Percentiles rank a stretch among this genome's conserved stretches.
Evolutionary conservation across 306 rosid species (phyloP).

Genomic region (Castanospermum australe): DNA sequence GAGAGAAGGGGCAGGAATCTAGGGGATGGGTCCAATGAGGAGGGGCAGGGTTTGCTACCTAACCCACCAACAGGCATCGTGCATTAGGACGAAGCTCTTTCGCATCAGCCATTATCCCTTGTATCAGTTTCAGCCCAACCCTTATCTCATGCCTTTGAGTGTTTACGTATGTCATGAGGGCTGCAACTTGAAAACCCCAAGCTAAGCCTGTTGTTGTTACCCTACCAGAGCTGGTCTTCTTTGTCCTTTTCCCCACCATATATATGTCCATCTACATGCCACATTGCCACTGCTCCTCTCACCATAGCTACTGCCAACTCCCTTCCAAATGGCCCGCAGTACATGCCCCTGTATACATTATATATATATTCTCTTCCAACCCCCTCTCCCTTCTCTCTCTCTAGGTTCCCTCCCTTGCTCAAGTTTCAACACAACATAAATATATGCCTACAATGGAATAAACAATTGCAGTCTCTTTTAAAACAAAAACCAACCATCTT

Average conservation of each 20-base stretch:
- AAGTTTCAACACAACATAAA: slow-evolving; percentile 9
- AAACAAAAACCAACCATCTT: not conserved
- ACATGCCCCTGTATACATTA: slow-evolving; percentile 24
- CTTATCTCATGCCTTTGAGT: slow-evolving; percentile 1
- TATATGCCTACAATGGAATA: not conserved
- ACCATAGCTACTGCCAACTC: slow-evolving; percentile 29
- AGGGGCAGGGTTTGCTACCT: slow-evolving; percentile 98
- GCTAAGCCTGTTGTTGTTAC: slow-evolving; percentile 37
- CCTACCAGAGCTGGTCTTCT: slow-evolving; percentile 47
- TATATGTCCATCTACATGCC: slow-evolving; percentile 27
- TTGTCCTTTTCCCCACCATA: slow-evolving; percentile 45
- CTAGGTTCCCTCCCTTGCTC: not conserved
- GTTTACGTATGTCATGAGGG: not conserved
- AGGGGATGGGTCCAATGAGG: slow-evolving; percentile 84
- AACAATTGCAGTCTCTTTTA: not conserved
- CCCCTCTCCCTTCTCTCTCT: not conserved
- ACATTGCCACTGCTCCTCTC: slow-evolving; percentile 27
- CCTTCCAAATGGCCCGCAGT: slow-evolving; percentile 18
- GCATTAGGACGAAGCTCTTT: slow-evolving; percentile 77
- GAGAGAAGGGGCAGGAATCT: slow-evolving; percentile 71
- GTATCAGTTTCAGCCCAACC: slow-evolving; percentile 27
- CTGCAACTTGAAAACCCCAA: slow-evolving; percentile 25
- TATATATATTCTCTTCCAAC: not conserved
- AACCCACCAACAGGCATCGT: slow-evolving; percentile 99
- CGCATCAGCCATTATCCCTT: slow-evolving; percentile 64